phyloP scores from a whole-genome alignment of 495 filamentous ascomycete species.

The Aspergillus heteromorphus region DNA sequence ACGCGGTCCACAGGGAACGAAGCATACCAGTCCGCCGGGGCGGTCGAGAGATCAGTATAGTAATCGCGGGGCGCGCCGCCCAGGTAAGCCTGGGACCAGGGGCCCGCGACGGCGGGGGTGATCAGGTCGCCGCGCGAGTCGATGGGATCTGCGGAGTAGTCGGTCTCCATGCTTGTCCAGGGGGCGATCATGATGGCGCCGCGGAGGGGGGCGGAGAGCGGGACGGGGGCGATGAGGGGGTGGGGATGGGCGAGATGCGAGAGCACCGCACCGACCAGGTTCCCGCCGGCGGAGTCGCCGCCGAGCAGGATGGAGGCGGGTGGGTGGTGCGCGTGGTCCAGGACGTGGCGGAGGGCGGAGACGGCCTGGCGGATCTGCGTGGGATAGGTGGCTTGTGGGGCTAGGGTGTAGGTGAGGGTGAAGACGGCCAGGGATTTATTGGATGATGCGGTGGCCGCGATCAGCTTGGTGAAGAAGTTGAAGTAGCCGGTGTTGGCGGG shows the following conservation, averaged over 20 bases:
- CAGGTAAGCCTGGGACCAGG: slow-evolving; percentile 49
- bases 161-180: slow-evolving; percentile 48
- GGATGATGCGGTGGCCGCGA: slow-evolving; percentile 21
- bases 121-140: slow-evolving; percentile 53
- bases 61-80: slow-evolving; percentile 40
- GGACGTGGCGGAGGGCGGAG: slow-evolving; percentile 45
- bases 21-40: slow-evolving; percentile 50
- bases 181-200: slow-evolving; percentile 53
- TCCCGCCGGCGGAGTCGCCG: slow-evolving; percentile 64
- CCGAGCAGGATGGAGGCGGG: slow-evolving; percentile 47
- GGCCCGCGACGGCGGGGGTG: slow-evolving; percentile 27
- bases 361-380: slow-evolving; percentile 56
- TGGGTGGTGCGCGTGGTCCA: slow-evolving; percentile 33
- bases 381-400: slow-evolving; percentile 53
- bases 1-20: slow-evolving; percentile 41
- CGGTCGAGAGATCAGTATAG: slow-evolving; percentile 50
- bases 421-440: slow-evolving; percentile 47
- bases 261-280: slow-evolving; percentile 52
- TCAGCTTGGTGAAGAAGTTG: slow-evolving; percentile 45
- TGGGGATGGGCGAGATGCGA: slow-evolving; percentile 60
- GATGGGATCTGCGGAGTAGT: slow-evolving; percentile 31
- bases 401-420: slow-evolving; percentile 53
- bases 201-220: slow-evolving; percentile 23
- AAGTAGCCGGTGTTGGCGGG: slow-evolving; percentile 48
- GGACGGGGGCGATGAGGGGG: slow-evolving; percentile 36